Conservation (phyloP, 176 grass and related monocot species). For the Coix lacrymajobi region DNA sequence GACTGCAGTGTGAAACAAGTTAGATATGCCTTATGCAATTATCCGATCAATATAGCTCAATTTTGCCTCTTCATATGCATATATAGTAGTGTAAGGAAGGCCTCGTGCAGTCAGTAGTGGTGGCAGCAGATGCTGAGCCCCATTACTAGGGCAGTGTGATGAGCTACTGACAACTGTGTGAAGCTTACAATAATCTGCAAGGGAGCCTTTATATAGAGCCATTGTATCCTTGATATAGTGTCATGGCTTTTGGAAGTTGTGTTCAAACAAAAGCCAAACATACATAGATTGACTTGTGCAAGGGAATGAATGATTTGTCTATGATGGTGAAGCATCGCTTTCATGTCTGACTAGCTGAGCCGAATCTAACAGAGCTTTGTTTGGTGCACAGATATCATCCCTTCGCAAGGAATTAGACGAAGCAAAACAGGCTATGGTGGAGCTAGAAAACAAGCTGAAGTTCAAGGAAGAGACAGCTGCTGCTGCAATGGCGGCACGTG, state of each 20-base stretch:
- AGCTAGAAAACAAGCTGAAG: constrained; percentile 90
- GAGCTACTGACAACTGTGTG: neutral
- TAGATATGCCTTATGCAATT: neutral
- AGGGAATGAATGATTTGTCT: neutral
- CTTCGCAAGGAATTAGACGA: constrained; percentile 84
- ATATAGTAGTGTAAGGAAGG: neutral
- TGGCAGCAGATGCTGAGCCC: neutral
- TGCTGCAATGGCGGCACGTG: constrained; percentile 77
- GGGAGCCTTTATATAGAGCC: neutral
- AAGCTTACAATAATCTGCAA: neutral
- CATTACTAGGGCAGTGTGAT: neutral
- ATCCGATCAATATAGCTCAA: neutral
- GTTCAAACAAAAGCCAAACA: neutral
- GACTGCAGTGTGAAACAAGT: neutral
- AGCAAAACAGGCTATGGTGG: constrained; percentile 55
- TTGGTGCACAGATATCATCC: constrained; percentile 50
- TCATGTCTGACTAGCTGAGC: neutral
- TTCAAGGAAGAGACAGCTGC: constrained; percentile 91
- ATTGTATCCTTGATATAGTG: neutral
- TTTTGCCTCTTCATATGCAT: neutral
- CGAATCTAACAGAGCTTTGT: neutral
- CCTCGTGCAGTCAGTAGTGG: neutral
- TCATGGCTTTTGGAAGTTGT: neutral
- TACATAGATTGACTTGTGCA: neutral
- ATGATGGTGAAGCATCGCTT: neutral